phyloP scores from a whole-genome alignment of 78 protist genomes.

The Creolimax fragrantissima region DNA sequence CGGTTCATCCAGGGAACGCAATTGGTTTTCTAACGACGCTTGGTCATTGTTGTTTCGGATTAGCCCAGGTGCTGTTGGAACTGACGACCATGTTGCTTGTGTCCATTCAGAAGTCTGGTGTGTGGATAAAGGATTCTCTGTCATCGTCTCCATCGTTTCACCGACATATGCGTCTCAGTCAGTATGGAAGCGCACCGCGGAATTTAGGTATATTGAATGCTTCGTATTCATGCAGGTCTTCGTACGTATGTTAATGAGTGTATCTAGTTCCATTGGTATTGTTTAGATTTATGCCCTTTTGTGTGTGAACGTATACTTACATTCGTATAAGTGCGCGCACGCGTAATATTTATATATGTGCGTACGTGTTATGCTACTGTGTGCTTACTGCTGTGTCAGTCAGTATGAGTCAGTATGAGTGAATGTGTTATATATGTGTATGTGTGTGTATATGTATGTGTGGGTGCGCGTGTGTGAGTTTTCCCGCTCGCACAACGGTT shows the following conservation, averaged over 20 bases:
- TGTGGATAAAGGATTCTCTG: no score
- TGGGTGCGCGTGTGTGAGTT: background rate
- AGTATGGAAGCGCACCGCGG: no score
- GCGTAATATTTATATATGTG: background rate
- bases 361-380: background rate
- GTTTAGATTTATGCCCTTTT: background rate
- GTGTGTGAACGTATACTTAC: background rate
- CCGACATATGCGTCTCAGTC: no score
- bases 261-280: background rate
- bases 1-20: no score
- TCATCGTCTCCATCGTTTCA: no score
- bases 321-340: background rate
- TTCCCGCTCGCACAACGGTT: no score
- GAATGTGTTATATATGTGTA: background rate
- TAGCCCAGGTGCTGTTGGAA: no score
- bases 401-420: background rate
- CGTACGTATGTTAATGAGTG: background rate
- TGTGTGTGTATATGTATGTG: background rate
- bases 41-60: no score
- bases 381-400: background rate
- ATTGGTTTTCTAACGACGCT: no score
- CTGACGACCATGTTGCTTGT: no score
- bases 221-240: background rate
- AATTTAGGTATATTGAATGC: background rate
- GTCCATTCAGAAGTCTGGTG: no score